A percentile compares a stretch with the other conserved stretches of the same genome.
Evolutionary conservation across 2,329 filamentous ascomycete species (phyloP).

Genomic region (Colletotrichum eremochloae): DNA sequence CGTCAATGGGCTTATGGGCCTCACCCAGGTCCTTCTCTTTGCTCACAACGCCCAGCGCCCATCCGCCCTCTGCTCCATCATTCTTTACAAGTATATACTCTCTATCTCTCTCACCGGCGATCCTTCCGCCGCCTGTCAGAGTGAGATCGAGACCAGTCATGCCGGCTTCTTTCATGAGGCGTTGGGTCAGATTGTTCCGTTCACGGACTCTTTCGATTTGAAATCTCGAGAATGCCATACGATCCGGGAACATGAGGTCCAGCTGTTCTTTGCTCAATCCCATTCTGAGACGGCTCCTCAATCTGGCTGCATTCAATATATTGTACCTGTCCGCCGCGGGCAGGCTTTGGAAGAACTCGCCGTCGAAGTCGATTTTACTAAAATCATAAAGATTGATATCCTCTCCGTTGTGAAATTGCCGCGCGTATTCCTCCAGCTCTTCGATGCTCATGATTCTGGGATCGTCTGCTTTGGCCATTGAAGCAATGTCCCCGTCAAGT

Average conservation of each 20-base stretch:
- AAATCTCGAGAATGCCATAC: constrained; percentile 96
- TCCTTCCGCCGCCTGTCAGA: constrained; percentile 69
- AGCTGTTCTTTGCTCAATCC: constrained; percentile 96
- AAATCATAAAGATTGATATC: constrained; percentile 96
- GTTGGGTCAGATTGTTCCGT: constrained; percentile 93
- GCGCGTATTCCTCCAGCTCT: constrained; percentile 92
- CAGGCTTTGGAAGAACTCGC: constrained; percentile 92
- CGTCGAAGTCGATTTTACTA: constrained; percentile 97
- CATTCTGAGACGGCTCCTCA: constrained; percentile 92
- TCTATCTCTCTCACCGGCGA: constrained; percentile 87
- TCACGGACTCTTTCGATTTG: constrained; percentile 96
- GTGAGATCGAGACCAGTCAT: constrained; percentile 84
- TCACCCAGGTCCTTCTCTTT: constrained; percentile 84
- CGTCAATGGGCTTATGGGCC: constrained; percentile 89
- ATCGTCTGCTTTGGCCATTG: constrained; percentile 92
- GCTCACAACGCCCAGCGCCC: constrained; percentile 94
- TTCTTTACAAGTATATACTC: constrained; percentile 98
- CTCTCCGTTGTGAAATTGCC: constrained; percentile 91
- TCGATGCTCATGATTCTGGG: constrained; percentile 96
- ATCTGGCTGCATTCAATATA: constrained; percentile 91
- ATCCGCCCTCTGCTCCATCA: constrained; percentile 93
- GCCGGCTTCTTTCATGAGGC: constrained; percentile 93
- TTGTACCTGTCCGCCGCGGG: constrained; percentile 95
- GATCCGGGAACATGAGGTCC: constrained; percentile 95
- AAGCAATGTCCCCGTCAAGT: constrained; percentile 80